These are phyloP conservation scores for Talaromyces sp. DNA, from an alignment of 2,329 filamentous ascomycete genomes.

Conservation along the genomic window DNA sequence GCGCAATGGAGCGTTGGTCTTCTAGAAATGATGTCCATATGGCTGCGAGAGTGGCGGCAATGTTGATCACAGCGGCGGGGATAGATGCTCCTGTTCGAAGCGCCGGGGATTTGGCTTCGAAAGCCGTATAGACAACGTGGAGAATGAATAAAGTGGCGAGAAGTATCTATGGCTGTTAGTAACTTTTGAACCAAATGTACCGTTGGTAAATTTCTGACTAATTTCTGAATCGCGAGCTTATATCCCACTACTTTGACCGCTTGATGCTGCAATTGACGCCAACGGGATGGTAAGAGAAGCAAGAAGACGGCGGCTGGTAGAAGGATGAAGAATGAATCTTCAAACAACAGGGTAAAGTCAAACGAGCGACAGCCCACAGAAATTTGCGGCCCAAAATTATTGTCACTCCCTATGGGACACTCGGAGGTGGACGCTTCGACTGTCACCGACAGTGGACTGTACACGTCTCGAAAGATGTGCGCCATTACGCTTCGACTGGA, in stretches of 20 bases:
- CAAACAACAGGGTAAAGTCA: neutral
- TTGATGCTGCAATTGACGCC: constrained; percentile 9
- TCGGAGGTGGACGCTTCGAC: neutral
- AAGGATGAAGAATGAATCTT: neutral
- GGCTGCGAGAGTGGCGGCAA: constrained; percentile 17
- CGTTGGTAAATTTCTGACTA: constrained; percentile 15
- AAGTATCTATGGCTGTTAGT: neutral
- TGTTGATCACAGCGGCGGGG: constrained; percentile 2
- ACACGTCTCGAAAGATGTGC: neutral
- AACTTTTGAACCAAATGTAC: neutral
- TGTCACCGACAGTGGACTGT: neutral
- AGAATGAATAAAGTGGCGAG: constrained; percentile 27
- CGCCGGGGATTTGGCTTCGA: constrained; percentile 24
- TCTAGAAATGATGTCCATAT: constrained; percentile 22
- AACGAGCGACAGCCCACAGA: neutral
- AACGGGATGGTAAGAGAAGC: neutral
- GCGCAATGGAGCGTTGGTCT: constrained; percentile 21
- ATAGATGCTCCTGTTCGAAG: neutral
- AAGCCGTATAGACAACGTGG: constrained; percentile 32
- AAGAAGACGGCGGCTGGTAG: neutral
- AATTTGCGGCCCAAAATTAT: neutral
- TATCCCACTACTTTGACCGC: constrained; percentile 15
- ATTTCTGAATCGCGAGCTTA: constrained; percentile 3
- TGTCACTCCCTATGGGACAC: neutral
- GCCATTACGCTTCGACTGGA: neutral